Evolutionary conservation across 208 protist genomes (phyloP).

Genomic region (Leishmania lainsoni): DNA sequence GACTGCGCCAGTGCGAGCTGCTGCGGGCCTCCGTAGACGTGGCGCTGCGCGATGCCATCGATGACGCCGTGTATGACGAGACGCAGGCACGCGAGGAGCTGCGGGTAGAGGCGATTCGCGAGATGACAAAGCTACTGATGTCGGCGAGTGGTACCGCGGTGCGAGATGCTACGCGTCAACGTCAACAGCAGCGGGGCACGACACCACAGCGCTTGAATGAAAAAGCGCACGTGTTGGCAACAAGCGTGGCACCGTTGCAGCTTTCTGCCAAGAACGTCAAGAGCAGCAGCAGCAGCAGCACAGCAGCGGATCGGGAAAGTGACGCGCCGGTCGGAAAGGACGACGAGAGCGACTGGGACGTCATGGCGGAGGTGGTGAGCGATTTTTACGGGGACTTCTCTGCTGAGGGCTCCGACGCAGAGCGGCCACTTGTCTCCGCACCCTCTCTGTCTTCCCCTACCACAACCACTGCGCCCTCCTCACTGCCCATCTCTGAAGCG

Average conservation of each 20-base stretch:
- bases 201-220: background rate
- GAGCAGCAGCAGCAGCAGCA: too few relatives aligned
- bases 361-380: background rate
- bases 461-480: background rate
- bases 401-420: background rate
- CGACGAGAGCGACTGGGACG: constrained; percentile 6
- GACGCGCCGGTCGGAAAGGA: background rate
- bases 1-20: constrained; percentile 23
- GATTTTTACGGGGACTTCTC: background rate
- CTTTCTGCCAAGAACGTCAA: background rate
- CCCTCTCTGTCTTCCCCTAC: constrained; percentile 3
- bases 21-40: constrained; percentile 3
- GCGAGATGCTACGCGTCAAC: background rate
- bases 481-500: constrained; percentile 8
- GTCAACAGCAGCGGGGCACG: background rate
- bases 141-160: constrained; percentile 22
- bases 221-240: background rate
- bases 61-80: constrained; percentile 19
- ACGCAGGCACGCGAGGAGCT: constrained; percentile 23
- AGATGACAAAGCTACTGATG: constrained; percentile 18
- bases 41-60: constrained; percentile 15
- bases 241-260: background rate
- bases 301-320: background rate
- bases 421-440: background rate
- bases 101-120: constrained; percentile 19